Base-by-base conservation (phyloP, 2,329 filamentous ascomycete genomes). In the Penicillium sclerotigenum region DNA sequence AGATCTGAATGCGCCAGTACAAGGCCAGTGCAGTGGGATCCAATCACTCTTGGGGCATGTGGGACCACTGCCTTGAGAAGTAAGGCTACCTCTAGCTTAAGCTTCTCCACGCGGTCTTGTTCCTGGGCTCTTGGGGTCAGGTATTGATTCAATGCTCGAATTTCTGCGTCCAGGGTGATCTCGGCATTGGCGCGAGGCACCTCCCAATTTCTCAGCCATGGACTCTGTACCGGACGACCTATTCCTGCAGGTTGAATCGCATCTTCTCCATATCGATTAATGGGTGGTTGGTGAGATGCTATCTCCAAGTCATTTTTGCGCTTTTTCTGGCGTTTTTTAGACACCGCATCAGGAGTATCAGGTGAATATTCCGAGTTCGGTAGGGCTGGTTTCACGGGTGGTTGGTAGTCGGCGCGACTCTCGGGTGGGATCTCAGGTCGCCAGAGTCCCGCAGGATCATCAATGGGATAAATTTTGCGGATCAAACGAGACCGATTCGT, bases 1-100 rank as follows among this genome's bases (percentile, higher is more conserved):
- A 87, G 72, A 66, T 82, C 80, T 7, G 84, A 87, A 38, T 75
- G 73, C 28, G 79, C 75, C 51, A 79, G 65, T 0, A 79, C 78
- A 34, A 85, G 69, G 9, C 81, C 81, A 14, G 79, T 84, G 11
- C 70, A 68, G 54, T 80, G 74, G 9, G 83, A 85, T 18, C 84
- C 84, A 56, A 82, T 80, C 3, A 81, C 58, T 55, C 80, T 73
- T 7, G 76, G 71, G 10, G 65, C 52, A 37, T 66, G 59, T 13
- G 68, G 66, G 4, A 71, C 59, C 20, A 56, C 57, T 18, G 61
- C 45, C 59, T 68, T 60, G 45, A 77, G 48, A 41, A 66, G 46
- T 54, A 61, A 51, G 68, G 63, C 53, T 11, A 77, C 47, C 20
- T 72, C 66, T 20, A 52, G 45, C 6, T 65, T 56, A 4, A 75